These are phyloP conservation scores for Trichoderma sp. DNA, from an alignment of 2,329 filamentous ascomycete genomes.

Conservation along the genomic window DNA sequence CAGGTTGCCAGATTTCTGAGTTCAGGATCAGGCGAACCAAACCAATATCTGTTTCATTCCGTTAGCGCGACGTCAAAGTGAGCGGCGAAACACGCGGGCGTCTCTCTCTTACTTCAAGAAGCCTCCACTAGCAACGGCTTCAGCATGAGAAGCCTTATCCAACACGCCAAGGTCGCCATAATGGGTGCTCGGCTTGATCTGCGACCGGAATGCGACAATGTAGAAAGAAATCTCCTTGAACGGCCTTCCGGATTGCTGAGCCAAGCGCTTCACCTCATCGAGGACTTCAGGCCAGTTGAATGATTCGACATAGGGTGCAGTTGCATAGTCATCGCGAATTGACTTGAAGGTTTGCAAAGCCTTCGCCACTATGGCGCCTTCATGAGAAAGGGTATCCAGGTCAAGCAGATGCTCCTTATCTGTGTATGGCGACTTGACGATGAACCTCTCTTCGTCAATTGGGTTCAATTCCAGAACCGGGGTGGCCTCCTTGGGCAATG, in stretches of 20 bases:
- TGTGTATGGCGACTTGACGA: constrained; percentile 75
- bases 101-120: constrained; percentile 62
- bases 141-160: constrained; percentile 75
- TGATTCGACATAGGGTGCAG: constrained; percentile 64
- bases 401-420: constrained; percentile 69
- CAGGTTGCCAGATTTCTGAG: constrained; percentile 80
- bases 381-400: constrained; percentile 60
- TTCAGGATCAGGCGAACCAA: constrained; percentile 67
- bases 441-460: constrained; percentile 27
- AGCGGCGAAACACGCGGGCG: constrained; percentile 26
- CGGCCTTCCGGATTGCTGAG: constrained; percentile 39
- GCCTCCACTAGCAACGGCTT: constrained; percentile 75
- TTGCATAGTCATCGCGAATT: constrained; percentile 70
- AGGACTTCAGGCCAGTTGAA: constrained; percentile 76
- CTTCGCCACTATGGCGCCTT: constrained; percentile 67
- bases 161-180: constrained; percentile 66
- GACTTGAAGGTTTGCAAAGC: constrained; percentile 65
- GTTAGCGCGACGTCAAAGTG: constrained; percentile 22
- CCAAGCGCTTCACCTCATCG: constrained; percentile 52
- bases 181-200: constrained; percentile 64
- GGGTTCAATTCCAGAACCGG: constrained; percentile 28
- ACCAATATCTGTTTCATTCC: constrained; percentile 70
- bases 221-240: constrained; percentile 72
- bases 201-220: constrained; percentile 79
- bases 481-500: constrained; percentile 27